Percentiles rank a stretch among this genome's conserved stretches.
Conservation (phyloP, 2,329 filamentous ascomycete genomes). For the Aspergillus jensenii region DNA sequence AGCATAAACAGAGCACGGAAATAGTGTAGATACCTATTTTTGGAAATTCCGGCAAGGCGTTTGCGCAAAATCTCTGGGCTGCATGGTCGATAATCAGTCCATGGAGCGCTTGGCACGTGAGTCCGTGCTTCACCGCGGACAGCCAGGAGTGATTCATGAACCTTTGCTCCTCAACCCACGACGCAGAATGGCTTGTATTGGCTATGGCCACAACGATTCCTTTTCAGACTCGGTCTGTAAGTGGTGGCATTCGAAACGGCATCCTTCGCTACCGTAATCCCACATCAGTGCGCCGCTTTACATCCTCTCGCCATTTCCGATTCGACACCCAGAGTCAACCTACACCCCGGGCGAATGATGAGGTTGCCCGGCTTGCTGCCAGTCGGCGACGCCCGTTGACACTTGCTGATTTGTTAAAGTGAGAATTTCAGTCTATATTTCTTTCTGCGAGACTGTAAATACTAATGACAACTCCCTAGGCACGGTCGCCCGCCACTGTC, state of each 20-base stretch:
- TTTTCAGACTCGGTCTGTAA: conserved; percentile 13
- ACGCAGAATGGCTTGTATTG: conserved; percentile 21
- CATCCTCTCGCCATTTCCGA: conserved; percentile 17
- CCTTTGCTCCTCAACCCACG: neutral
- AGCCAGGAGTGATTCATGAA: neutral
- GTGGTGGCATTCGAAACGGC: conserved; percentile 5
- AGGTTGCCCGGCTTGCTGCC: conserved; percentile 75
- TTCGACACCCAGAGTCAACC: conserved; percentile 45
- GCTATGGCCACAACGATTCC: conserved; percentile 23
- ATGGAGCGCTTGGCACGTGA: neutral
- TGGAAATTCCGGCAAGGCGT: neutral
- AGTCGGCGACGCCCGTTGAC: conserved; percentile 78
- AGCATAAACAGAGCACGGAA: neutral
- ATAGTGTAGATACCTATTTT: neutral
- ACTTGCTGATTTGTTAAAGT: conserved; percentile 86
- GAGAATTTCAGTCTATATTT: conserved; percentile 26
- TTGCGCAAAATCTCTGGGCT: neutral
- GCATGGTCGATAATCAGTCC: neutral
- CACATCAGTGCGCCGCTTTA: conserved; percentile 16
- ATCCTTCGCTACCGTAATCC: neutral
- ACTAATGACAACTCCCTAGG: conserved; percentile 34
- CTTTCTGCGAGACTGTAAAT: neutral
- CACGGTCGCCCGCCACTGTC: conserved; percentile 83
- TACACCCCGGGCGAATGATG: conserved; percentile 64
- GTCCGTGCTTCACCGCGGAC: conserved; percentile 1